Percentiles rank a stretch among this genome's conserved stretches.
Evolutionary conservation across 2,329 filamentous ascomycete genomes (phyloP).

Genomic region (Pleomassaria siparia): DNA sequence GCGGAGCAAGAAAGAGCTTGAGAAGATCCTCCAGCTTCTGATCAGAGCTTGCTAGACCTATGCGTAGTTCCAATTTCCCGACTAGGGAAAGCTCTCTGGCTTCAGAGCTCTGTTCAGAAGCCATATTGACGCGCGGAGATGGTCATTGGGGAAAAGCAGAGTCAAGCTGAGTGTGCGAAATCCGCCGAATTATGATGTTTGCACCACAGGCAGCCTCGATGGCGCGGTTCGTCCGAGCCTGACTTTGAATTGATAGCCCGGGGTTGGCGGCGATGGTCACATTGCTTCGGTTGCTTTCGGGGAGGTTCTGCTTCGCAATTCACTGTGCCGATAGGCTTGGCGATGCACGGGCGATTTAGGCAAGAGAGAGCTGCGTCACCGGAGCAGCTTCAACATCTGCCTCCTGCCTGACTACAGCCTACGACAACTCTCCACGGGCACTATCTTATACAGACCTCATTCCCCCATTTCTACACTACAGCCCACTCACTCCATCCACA

Average conservation of each 20-base stretch:
- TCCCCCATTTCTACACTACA: background rate
- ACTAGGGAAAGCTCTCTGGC: constrained; percentile 79
- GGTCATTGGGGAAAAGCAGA: background rate
- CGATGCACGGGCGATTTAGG: background rate
- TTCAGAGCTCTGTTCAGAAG: constrained; percentile 47
- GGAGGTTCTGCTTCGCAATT: background rate
- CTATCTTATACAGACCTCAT: background rate
- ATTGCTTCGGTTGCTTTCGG: background rate
- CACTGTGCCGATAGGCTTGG: background rate
- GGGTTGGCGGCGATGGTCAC: background rate
- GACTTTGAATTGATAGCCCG: background rate
- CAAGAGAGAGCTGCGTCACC: background rate
- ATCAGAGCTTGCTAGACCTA: constrained; percentile 81
- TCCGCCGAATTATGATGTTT: constrained; percentile 4
- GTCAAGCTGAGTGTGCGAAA: background rate
- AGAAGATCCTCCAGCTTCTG: constrained; percentile 77
- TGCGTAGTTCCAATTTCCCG: constrained; percentile 81
- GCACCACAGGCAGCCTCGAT: constrained; percentile 24
- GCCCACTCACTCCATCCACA: background rate
- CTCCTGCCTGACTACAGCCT: background rate
- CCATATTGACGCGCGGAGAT: constrained; percentile 24
- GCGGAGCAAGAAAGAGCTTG: constrained; percentile 74
- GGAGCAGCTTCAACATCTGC: background rate
- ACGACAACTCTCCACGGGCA: background rate
- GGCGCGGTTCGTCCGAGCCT: constrained; percentile 13